A percentile compares a stretch with the other conserved stretches of the same genome.
Evolutionary conservation across 495 filamentous ascomycete species (phyloP).

Genomic region (Tuber borchii): DNA sequence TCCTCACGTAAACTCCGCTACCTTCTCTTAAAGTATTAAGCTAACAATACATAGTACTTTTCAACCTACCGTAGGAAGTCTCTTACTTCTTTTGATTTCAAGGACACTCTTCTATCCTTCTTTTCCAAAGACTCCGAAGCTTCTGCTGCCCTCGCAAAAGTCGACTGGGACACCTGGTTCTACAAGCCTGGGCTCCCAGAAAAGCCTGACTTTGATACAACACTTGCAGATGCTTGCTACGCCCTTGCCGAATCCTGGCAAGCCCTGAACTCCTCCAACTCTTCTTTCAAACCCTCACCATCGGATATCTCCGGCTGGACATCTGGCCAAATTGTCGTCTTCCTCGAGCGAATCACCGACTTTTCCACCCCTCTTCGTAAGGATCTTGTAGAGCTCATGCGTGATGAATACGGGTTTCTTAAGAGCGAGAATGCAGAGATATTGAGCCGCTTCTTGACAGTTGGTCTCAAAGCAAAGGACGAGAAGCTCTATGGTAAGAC

Average conservation of each 20-base stretch:
- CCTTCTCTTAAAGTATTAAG: not conserved
- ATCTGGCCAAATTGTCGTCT: conserved; percentile 82
- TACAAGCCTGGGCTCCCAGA: conserved; percentile 77
- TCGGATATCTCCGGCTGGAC: conserved; percentile 66
- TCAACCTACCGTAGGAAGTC: conserved; percentile 70
- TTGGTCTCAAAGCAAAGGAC: conserved; percentile 69
- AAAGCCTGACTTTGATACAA: conserved; percentile 84
- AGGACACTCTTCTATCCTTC: conserved; percentile 75
- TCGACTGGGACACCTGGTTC: conserved; percentile 88
- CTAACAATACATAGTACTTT: conserved; percentile 58
- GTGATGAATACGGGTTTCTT: conserved; percentile 60
- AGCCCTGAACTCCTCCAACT: conserved; percentile 40
- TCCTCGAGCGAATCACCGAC: conserved; percentile 68
- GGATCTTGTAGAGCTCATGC: conserved; percentile 61
- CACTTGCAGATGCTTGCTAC: conserved; percentile 79
- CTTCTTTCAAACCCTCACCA: conserved; percentile 56
- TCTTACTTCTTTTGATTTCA: conserved; percentile 89
- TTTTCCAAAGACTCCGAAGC: conserved; percentile 63
- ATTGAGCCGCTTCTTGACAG: conserved; percentile 64
- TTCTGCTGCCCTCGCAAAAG: conserved; percentile 57
- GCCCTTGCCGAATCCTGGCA: conserved; percentile 70
- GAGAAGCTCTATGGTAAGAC: conserved; percentile 59
- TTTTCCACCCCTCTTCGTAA: conserved; percentile 57
- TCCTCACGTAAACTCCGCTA: conserved; percentile 54
- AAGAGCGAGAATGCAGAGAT: conserved; percentile 77